phyloP scores from a whole-genome alignment of 2,329 filamentous ascomycete species.

The Aspergillus candidus region DNA sequence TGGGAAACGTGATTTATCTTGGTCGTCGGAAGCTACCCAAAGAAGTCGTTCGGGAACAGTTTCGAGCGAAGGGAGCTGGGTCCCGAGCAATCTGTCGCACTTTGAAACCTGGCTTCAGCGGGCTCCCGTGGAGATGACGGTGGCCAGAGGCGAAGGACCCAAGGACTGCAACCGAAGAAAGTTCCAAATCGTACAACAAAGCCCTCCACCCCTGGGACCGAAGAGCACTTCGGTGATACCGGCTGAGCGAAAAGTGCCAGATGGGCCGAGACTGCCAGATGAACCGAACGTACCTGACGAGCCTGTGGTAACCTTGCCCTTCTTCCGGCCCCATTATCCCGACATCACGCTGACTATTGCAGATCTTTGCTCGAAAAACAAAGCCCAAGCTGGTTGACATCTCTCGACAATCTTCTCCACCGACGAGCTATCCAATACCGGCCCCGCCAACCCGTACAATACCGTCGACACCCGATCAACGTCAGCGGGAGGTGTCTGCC shows the following conservation, averaged over 20 bases:
- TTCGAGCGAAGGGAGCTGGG: conserved; percentile 35
- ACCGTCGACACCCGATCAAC: conserved; percentile 32
- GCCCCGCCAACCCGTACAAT: conserved; percentile 21
- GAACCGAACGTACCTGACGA: conserved; percentile 14
- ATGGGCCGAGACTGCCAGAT: background rate
- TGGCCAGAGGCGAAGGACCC: conserved; percentile 19
- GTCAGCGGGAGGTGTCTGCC: conserved; percentile 32
- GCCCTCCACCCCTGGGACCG: conserved; percentile 21
- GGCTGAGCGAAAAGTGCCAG: conserved; percentile 9
- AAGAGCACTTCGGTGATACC: conserved; percentile 12
- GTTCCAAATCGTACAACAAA: conserved; percentile 33
- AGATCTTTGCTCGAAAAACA: conserved; percentile 31
- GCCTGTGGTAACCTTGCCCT: conserved; percentile 18
- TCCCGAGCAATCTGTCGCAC: conserved; percentile 32
- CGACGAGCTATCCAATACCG: conserved; percentile 20
- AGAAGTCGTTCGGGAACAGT: conserved; percentile 29
- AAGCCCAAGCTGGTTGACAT: conserved; percentile 36
- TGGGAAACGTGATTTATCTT: conserved; percentile 11
- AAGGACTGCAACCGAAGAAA: conserved; percentile 29
- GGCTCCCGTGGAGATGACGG: conserved; percentile 27
- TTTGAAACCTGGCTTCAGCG: conserved; percentile 35
- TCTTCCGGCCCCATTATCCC: too few relatives aligned
- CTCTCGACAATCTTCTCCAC: conserved; percentile 30
- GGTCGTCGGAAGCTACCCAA: conserved; percentile 20
- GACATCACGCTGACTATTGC: conserved; percentile 4